Evolutionary conservation across 208 protist species (phyloP), one percentile per base, ranked within the genome.

Genomic region (Trypanosomatidae sp.): DNA sequence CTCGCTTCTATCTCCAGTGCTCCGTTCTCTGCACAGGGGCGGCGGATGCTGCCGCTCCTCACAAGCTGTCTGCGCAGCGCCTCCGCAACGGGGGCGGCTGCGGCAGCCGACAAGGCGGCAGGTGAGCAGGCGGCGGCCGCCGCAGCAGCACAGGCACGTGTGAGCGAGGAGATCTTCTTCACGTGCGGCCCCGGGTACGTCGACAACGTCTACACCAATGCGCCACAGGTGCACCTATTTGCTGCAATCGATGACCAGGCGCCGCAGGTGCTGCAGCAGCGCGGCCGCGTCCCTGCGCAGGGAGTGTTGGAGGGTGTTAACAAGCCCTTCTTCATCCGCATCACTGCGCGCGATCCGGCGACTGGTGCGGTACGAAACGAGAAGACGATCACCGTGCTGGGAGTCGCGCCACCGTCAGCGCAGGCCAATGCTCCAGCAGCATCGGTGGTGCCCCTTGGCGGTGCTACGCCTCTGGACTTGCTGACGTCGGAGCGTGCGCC

Each of bases 161-260:
- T 46, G 66, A n/a, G n/a, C n/a, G 85, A 87, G 59, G 74, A 81
- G 52, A 67, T 95, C 50, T 81, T 88, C 68, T 93, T 92, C 69
- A 88, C 87, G 1, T 91, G 84, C 64, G 73, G 79, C 10, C 82
- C 81, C 28, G 87, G 83, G n/a, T 89, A 82, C 67, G 66, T 95
- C 1, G 71, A 75, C 52, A 91, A 95, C 77, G 76, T 95, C 53
- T 86, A 91, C 79, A 92, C 87, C 3, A 64, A 44, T 17, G 55
- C 81, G 15, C 77, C 84, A 30, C 79, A 88, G 44, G 82, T 86
- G 43, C 75, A 89, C 39, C 67, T 95, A 39, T 83, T 78, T 56
- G 88, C 71, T 44, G 64, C 73, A 10, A 71, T 95, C 7, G 87
- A 93, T 62, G 77, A 84, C 36, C 78, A 85, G 60, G 69, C 82